These are phyloP conservation scores for Psilocybe cyanescens DNA, from an alignment of 768 basidiomycete genomes.

Conservation along the genomic window DNA sequence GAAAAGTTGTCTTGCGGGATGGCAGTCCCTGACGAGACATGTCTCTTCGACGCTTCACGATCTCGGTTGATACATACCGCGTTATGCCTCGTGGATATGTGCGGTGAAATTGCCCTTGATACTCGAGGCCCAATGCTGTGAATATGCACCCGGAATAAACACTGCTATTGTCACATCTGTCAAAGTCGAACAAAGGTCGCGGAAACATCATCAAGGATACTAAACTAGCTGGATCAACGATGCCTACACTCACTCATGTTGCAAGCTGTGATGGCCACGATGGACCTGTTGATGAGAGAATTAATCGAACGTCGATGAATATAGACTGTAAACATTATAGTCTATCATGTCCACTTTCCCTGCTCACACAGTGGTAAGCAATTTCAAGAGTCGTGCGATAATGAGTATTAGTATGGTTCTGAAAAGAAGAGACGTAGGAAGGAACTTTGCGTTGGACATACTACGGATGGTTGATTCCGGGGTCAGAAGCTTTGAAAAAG, in stretches of 20 bases:
- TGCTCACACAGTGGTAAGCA: neutral
- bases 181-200: neutral
- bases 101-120: neutral
- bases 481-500: neutral
- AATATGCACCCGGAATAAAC: neutral
- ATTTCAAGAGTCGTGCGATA: neutral
- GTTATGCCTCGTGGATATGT: neutral
- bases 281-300: neutral
- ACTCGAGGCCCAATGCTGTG: neutral
- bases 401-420: neutral
- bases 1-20: constrained; percentile 51
- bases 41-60: neutral
- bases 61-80: neutral
- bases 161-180: neutral
- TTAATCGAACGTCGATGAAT: neutral
- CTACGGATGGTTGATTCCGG: neutral
- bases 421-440: neutral
- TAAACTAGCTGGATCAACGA: neutral
- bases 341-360: neutral
- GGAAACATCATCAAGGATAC: neutral
- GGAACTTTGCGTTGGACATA: neutral
- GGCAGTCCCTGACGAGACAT: constrained; percentile 26
- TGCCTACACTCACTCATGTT: neutral
- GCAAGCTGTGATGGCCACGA: neutral
- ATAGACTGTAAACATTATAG: neutral